Evolutionary conservation across 2,329 filamentous ascomycete genomes (phyloP), one percentile per base, ranked within the genome.

Genomic region (Didymella segeticola): DNA sequence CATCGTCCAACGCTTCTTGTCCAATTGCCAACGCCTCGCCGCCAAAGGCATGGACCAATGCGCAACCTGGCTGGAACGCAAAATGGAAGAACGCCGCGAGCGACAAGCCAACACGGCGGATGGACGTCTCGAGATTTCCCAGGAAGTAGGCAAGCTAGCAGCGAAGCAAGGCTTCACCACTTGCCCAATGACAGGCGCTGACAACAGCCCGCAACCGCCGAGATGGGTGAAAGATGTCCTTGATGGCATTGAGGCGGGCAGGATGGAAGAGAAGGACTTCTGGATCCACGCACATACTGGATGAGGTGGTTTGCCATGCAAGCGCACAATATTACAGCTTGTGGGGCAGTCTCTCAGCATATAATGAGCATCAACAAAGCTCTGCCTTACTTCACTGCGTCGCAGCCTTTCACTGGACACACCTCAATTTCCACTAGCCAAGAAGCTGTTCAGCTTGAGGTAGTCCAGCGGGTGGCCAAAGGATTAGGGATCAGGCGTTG

Each of bases 231-330:
- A 37, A 41, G 56, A 57, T 26, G 66, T 69, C 14, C 46, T 72
- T 34, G 57, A 60, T 17, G 68, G 67, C 10, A 67, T 69, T 50
- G 57, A 63, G 42, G 63, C 67, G 49, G 67, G 66, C 10, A 66
- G 64, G 39, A 59, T 69, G 53, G 53, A 58, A 25, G 63, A 64
- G 33, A 60, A 60, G 42, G 68, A 69, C 42, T 66, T 70, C 45
- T 71, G 64, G 65, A 64, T 63, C 12, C 55, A 68, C 36, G 62
- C 57, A 15, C 63, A 62, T 57, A 56, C 52, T 20, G 46, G 41
- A 12, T 56, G 36, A 43, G 34, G 8, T 8, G 22, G 10, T 25
- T n/a, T 9, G 6, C 6, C 15, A 19, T 5, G 9, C 14, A 27
- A 23, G 14, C 11, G 31, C 17, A 17, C 33, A 37, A 11, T 14